Evolutionary conservation across 306 rosid species (phyloP).

Genomic region (Trifolium subterraneum): DNA sequence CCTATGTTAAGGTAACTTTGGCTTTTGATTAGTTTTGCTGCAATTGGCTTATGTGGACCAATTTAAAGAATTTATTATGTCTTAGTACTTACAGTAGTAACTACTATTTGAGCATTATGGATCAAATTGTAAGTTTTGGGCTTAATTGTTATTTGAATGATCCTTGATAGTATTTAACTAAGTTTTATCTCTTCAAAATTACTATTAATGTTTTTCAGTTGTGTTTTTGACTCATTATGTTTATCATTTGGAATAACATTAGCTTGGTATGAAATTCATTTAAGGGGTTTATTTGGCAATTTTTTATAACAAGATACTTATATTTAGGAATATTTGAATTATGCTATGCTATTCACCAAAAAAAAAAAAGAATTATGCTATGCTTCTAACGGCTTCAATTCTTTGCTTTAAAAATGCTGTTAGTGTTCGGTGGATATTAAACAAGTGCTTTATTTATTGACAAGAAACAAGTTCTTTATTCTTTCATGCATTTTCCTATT

Average conservation of each 20-base stretch:
- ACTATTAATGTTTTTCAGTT: background rate
- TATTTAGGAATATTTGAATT: background rate
- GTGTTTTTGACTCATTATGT: background rate
- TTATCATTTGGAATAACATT: conserved; percentile 3
- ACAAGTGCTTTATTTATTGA: background rate
- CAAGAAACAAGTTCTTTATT: background rate
- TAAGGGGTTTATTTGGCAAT: background rate
- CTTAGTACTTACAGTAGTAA: background rate
- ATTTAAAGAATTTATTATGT: conserved; percentile 14
- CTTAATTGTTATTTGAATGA: conserved; percentile 36
- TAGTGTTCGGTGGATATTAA: background rate
- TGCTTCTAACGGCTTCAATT: background rate
- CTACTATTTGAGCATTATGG: conserved; percentile 26
- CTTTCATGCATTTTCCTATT: background rate
- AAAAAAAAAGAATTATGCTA: background rate
- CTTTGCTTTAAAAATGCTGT: background rate
- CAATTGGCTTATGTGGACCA: conserved; percentile 36
- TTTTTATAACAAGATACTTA: background rate
- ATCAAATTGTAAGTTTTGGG: background rate
- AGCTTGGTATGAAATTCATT: background rate
- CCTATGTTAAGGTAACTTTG: conserved; percentile 43
- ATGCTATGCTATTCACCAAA: too few relatives aligned
- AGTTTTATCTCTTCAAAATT: conserved; percentile 24
- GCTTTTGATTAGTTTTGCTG: conserved; percentile 32
- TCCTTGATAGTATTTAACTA: conserved; percentile 13